Percentiles rank a stretch among this genome's conserved stretches.
Conservation (phyloP, 768 basidiomycete species). For the Suillus placidus region DNA sequence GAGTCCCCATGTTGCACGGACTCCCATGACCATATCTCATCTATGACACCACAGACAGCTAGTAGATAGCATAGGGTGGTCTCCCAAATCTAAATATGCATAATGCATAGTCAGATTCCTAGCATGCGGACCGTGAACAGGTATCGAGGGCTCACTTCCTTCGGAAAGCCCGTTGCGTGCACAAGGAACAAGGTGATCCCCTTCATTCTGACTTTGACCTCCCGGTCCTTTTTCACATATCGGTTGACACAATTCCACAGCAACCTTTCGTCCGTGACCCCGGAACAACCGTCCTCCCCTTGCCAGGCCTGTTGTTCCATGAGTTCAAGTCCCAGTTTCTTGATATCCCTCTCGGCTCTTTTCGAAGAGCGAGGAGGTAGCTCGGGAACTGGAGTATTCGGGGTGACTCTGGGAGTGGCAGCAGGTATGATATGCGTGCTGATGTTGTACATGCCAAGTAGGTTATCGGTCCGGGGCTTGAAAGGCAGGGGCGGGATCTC, state of each 20-base stretch:
- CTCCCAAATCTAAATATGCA: slow-evolving; percentile 69
- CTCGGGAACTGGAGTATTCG: slow-evolving; percentile 10
- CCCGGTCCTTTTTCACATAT: slow-evolving; percentile 45
- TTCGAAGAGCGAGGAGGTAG: no score
- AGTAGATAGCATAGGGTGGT: slow-evolving; percentile 61
- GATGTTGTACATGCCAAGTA: slow-evolving; percentile 24
- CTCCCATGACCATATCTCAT: no score
- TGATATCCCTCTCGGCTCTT: no score
- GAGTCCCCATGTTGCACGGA: no score
- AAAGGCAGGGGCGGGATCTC: slow-evolving; percentile 22
- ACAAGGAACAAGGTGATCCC: slow-evolving; percentile 74
- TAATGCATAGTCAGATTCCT: background rate
- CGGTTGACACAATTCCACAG: slow-evolving; percentile 78
- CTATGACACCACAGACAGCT: slow-evolving; percentile 41
- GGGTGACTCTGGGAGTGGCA: slow-evolving; percentile 26
- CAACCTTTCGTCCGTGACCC: slow-evolving; percentile 29
- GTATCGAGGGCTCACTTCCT: slow-evolving; percentile 60
- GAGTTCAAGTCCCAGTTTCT: no score
- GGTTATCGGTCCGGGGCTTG: slow-evolving; percentile 20
- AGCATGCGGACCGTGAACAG: background rate
- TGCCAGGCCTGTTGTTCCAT: no score
- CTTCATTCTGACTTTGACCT: slow-evolving; percentile 19
- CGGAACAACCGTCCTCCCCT: no score
- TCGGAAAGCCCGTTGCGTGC: slow-evolving; percentile 87
- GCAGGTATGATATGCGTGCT: slow-evolving; percentile 36